These are phyloP conservation scores for Ampelocalamus luodianensis DNA, from an alignment of 176 grass and related monocot species.

Conservation along the genomic window DNA sequence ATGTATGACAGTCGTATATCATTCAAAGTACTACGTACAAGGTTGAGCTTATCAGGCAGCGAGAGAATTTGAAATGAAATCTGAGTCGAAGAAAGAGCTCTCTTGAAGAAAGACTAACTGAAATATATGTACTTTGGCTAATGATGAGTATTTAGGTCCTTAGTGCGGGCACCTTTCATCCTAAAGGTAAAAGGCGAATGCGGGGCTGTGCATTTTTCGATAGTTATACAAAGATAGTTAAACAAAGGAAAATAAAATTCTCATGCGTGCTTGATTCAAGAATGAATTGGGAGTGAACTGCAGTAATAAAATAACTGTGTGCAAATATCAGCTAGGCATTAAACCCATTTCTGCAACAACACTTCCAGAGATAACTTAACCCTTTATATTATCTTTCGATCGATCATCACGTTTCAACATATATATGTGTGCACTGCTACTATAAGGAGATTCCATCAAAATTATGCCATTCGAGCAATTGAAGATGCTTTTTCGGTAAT, in stretches of 20 bases:
- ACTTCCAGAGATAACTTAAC: background rate
- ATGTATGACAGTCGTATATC: background rate
- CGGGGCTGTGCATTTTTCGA: background rate
- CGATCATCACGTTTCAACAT: background rate
- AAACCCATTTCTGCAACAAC: background rate
- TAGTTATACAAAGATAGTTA: background rate
- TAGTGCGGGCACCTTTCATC: background rate
- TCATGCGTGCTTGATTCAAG: background rate
- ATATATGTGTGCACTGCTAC: background rate
- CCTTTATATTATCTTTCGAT: background rate
- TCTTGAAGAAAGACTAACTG: background rate
- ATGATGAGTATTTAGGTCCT: background rate
- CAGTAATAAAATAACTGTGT: background rate
- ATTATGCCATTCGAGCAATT: background rate
- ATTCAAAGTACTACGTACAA: background rate
- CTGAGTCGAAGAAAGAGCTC: background rate
- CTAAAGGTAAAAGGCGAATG: background rate
- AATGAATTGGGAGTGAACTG: background rate
- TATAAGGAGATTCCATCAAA: background rate
- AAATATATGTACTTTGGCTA: background rate
- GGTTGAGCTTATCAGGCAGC: background rate
- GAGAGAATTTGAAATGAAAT: background rate
- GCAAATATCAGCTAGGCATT: background rate
- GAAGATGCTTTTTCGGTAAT: background rate
- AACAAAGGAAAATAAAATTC: background rate